A percentile compares a stretch with the other conserved stretches of the same genome.
phyloP scores from a whole-genome alignment of 257 asterid genomes.

The Capsicum chinense region DNA sequence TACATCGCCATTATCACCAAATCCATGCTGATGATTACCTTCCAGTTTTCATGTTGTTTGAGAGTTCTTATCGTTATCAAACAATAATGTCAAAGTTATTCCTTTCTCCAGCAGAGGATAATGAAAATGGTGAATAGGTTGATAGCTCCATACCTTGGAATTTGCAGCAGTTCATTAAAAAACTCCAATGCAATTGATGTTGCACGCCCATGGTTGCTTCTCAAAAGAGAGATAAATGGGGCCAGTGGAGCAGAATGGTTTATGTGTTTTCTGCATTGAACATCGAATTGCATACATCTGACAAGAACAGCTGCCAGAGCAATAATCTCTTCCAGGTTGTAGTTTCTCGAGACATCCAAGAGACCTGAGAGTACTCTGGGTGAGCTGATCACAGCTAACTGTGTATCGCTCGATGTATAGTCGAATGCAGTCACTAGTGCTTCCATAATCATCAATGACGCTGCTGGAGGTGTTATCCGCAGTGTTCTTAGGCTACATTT shows the following conservation, averaged over 20 bases:
- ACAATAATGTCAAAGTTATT: not conserved
- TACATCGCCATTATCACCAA: not conserved
- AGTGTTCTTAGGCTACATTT: slow-evolving; percentile 50
- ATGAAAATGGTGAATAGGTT: not conserved
- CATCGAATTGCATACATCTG: slow-evolving; percentile 78
- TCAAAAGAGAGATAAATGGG: slow-evolving; percentile 61
- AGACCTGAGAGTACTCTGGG: slow-evolving; percentile 76
- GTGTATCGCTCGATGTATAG: slow-evolving; percentile 61
- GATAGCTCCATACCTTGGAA: slow-evolving; percentile 61
- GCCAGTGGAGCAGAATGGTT: slow-evolving; percentile 52
- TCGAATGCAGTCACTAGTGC: slow-evolving; percentile 72
- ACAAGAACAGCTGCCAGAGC: slow-evolving; percentile 79
- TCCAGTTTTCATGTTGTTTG: not conserved
- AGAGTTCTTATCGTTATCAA: not conserved
- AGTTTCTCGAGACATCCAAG: slow-evolving; percentile 64
- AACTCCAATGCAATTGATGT: slow-evolving; percentile 66
- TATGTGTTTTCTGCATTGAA: slow-evolving; percentile 66
- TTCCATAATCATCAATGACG: slow-evolving; percentile 86
- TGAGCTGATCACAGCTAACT: slow-evolving; percentile 72
- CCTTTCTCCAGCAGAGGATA: slow-evolving; percentile 1
- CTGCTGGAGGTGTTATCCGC: slow-evolving; percentile 72
- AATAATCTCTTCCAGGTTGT: slow-evolving; percentile 65
- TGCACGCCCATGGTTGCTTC: slow-evolving; percentile 72
- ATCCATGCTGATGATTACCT: not conserved
- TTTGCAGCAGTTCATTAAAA: slow-evolving; percentile 70